phyloP scores from a whole-genome alignment of 352 stramenopile genomes.

The Globisporangium apiculatum region DNA sequence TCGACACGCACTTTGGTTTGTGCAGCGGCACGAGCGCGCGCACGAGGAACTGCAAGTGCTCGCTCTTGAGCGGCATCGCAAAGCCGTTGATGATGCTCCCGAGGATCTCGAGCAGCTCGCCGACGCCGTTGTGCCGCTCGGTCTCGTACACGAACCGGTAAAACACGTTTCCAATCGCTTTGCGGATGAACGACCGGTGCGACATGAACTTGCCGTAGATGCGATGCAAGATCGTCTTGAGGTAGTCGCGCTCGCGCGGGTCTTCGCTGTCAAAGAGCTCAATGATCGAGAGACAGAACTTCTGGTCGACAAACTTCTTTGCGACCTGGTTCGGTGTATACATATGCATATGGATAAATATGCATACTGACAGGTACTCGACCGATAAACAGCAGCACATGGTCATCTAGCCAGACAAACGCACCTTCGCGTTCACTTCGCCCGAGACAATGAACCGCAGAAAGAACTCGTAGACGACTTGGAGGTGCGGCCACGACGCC shows the following conservation, averaged over 20 bases:
- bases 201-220: constrained; percentile 99
- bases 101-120: constrained; percentile 98
- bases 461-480: constrained; percentile 99
- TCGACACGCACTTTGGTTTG: constrained; percentile 95
- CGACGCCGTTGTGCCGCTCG: constrained; percentile 92
- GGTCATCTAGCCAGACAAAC: background rate
- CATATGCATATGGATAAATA: no score
- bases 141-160: constrained; percentile 99
- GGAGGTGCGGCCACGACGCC: constrained; percentile 95
- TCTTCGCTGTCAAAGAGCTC: constrained; percentile 95
- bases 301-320: constrained; percentile 98
- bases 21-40: constrained; percentile 96
- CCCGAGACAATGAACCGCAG: constrained; percentile 96
- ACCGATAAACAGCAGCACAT: no score
- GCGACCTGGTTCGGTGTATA: constrained; percentile 32
- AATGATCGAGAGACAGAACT: constrained; percentile 95
- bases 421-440: constrained; percentile 95
- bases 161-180: constrained; percentile 97
- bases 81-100: constrained; percentile 99
- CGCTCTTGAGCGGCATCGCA: constrained; percentile 97
- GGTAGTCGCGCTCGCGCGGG: constrained; percentile 97
- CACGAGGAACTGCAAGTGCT: constrained; percentile 95
- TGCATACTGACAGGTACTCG: no score
- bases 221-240: constrained; percentile 99
- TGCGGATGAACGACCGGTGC: constrained; percentile 96